Evolutionary conservation across 2,329 filamentous ascomycete species (phyloP).

Genomic region (Paraphoma chrysanthemicola): DNA sequence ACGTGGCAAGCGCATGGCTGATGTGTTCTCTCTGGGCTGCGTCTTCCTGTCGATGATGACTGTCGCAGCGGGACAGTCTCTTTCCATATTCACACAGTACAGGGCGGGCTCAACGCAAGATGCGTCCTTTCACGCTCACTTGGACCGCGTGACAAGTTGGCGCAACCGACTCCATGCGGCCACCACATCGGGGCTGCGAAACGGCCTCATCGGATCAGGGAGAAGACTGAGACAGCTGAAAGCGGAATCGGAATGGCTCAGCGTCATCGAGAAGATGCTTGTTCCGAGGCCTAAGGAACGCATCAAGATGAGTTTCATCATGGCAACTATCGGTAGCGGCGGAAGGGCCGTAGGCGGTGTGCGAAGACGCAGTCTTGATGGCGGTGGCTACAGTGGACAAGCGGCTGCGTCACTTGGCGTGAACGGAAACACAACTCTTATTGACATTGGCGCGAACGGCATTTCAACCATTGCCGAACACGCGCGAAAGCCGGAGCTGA

Average conservation of each 20-base stretch:
- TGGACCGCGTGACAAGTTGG: constrained; percentile 45
- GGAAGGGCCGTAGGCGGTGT: constrained; percentile 36
- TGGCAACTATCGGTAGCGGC: constrained; percentile 34
- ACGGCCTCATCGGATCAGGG: constrained; percentile 36
- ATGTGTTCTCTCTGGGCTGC: constrained; percentile 50
- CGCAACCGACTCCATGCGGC: constrained; percentile 40
- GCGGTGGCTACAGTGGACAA: constrained; percentile 42
- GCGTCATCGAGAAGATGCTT: constrained; percentile 47
- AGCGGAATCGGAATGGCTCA: constrained; percentile 43
- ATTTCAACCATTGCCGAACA: not conserved
- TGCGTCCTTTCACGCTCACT: constrained; percentile 48
- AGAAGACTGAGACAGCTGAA: constrained; percentile 42
- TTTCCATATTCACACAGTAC: constrained; percentile 44
- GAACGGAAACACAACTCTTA: constrained; percentile 13
- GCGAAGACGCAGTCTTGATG: constrained; percentile 45
- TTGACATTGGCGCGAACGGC: constrained; percentile 19
- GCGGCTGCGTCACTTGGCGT: constrained; percentile 26
- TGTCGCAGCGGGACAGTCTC: constrained; percentile 44
- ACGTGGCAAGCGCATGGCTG: constrained; percentile 45
- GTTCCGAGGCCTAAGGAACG: constrained; percentile 39
- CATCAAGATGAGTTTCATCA: constrained; percentile 41
- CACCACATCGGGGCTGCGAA: constrained; percentile 38
- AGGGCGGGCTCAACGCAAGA: constrained; percentile 44
- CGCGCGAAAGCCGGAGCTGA: constrained; percentile 37
- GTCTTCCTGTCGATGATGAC: constrained; percentile 50